Conservation (phyloP, 257 asterid species). For the Ligustrum vulgare region DNA sequence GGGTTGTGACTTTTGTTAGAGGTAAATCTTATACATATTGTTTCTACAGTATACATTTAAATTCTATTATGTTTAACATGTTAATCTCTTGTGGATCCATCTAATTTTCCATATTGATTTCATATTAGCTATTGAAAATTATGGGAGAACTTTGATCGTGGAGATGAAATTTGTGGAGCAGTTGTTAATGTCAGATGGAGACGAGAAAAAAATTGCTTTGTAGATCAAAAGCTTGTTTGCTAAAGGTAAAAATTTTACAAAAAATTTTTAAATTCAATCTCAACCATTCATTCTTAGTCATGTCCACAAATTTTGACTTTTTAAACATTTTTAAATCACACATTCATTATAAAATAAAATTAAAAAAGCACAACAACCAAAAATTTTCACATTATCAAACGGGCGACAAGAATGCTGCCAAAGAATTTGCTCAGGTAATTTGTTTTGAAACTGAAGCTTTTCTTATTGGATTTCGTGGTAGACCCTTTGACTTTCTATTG, state of each 20-base stretch:
- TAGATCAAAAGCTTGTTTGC: no score
- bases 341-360: no score
- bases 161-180: slow-evolving; percentile 98
- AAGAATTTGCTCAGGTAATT: slow-evolving; percentile 87
- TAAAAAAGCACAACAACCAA: no score
- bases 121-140: slow-evolving; percentile 75
- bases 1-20: slow-evolving; percentile 61
- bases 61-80: background rate
- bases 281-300: no score
- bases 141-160: slow-evolving; percentile 91
- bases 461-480: background rate
- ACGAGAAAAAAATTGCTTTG: slow-evolving; percentile 68
- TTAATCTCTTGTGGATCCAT: background rate
- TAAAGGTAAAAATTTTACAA: no score
- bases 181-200: slow-evolving; percentile 73
- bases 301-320: no score
- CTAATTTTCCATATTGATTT: slow-evolving; percentile 16
- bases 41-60: slow-evolving; percentile 70
- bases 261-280: no score
- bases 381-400: no score
- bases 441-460: no score
- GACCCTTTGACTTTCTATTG: background rate
- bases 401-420: slow-evolving; percentile 54
- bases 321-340: no score
- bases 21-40: slow-evolving; percentile 77